Evolutionary conservation across 306 rosid genomes (phyloP).

Genomic region (Cicer judaicum): DNA sequence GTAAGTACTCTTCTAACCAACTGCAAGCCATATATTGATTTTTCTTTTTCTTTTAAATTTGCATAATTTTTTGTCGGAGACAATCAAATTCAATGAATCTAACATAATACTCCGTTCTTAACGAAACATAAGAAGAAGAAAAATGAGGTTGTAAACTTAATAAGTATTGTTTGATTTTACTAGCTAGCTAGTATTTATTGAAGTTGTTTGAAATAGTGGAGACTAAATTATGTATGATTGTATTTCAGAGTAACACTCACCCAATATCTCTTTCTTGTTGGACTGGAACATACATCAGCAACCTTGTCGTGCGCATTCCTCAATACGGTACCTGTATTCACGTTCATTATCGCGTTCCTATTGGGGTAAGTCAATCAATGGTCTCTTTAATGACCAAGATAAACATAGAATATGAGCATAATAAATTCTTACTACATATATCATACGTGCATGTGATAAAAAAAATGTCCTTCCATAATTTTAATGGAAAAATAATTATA

Average conservation of each 20-base stretch:
- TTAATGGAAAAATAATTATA: neutral
- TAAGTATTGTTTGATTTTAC: neutral
- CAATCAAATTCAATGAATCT: too few relatives aligned
- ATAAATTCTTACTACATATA: neutral
- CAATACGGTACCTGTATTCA: conserved; percentile 76
- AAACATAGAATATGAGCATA: neutral
- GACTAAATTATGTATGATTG: neutral
- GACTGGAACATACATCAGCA: conserved; percentile 79
- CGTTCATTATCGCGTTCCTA: conserved; percentile 78
- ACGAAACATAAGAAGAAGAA: too few relatives aligned
- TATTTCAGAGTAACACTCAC: conserved; percentile 70
- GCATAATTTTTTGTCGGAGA: too few relatives aligned
- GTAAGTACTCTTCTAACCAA: conserved; percentile 49
- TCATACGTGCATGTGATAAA: neutral
- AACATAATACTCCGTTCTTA: too few relatives aligned
- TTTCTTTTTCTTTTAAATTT: neutral
- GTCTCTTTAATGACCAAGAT: neutral
- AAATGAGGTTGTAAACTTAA: neutral
- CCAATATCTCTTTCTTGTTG: conserved; percentile 66
- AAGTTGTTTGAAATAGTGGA: neutral
- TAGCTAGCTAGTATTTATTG: neutral
- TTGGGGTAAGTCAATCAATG: conserved; percentile 60
- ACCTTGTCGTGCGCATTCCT: conserved; percentile 86
- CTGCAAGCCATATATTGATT: neutral
- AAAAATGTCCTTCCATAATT: neutral